These are phyloP conservation scores for Zygosaccharomyces pseudorouxii DNA, from an alignment of 805 yeast species.

Conservation along the genomic window DNA sequence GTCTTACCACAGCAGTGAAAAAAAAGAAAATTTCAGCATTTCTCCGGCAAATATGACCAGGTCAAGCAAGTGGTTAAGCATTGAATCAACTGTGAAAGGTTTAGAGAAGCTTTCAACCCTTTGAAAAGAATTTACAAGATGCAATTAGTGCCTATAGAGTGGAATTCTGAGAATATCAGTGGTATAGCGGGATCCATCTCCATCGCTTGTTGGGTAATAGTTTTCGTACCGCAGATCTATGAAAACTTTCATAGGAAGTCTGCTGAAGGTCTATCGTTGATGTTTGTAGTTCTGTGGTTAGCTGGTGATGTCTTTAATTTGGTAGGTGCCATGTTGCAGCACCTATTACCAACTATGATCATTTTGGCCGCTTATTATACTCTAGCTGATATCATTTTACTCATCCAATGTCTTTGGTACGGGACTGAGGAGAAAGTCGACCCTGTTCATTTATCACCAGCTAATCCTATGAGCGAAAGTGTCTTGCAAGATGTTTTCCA, in stretches of 20 bases:
- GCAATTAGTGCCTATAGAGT: constrained; percentile 45
- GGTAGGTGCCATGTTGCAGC: constrained; percentile 83
- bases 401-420: constrained; percentile 79
- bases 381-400: constrained; percentile 76
- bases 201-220: constrained; percentile 96
- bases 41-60: background rate
- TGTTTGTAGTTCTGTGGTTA: constrained; percentile 86
- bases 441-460: constrained; percentile 79
- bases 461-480: constrained; percentile 74
- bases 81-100: background rate
- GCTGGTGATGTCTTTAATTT: constrained; percentile 93
- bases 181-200: constrained; percentile 78
- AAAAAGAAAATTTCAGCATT: constrained; percentile 1
- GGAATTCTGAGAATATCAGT: constrained; percentile 66
- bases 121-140: constrained; percentile 8
- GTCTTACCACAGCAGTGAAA: background rate
- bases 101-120: background rate
- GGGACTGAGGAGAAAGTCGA: constrained; percentile 57
- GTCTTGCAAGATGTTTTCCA: constrained; percentile 47
- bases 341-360: constrained; percentile 91
- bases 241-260: constrained; percentile 83
- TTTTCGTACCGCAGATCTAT: constrained; percentile 93
- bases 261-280: constrained; percentile 82
- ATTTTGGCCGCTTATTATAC: constrained; percentile 90
- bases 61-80: background rate